These are phyloP conservation scores for Tothia fuscella DNA, from an alignment of 2,329 filamentous ascomycete species.

Conservation along the genomic window DNA sequence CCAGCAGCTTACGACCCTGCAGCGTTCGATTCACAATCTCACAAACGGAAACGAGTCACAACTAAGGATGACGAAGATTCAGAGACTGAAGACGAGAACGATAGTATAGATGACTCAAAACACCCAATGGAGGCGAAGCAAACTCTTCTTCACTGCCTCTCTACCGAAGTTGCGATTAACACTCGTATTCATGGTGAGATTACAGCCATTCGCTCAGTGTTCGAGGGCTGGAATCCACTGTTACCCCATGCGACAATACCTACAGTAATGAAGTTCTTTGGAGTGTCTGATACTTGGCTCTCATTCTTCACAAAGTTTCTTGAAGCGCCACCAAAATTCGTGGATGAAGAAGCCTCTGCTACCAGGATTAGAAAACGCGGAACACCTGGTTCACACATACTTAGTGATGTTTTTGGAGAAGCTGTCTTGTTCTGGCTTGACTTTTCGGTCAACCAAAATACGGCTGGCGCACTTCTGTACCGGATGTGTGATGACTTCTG, in stretches of 20 bases:
- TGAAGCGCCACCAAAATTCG: constrained; percentile 46
- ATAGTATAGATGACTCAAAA: not conserved
- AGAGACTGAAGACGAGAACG: constrained; percentile 17
- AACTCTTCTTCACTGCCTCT: constrained; percentile 43
- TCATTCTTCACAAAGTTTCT: constrained; percentile 28
- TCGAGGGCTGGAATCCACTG: constrained; percentile 24
- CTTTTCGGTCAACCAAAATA: constrained; percentile 48
- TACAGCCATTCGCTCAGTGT: constrained; percentile 45
- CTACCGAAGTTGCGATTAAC: constrained; percentile 43
- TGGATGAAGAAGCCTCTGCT: constrained; percentile 33
- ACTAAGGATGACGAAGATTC: constrained; percentile 16
- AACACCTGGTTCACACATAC: constrained; percentile 45
- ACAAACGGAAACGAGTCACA: not conserved
- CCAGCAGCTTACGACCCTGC: not conserved
- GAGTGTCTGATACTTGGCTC: constrained; percentile 17
- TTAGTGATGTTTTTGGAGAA: constrained; percentile 51
- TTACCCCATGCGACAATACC: constrained; percentile 19
- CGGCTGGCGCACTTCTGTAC: constrained; percentile 43
- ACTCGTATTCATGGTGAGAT: constrained; percentile 36
- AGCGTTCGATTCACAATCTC: not conserved
- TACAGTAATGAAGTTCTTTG: constrained; percentile 19
- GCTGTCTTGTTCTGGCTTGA: constrained; percentile 52
- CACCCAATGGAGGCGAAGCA: constrained; percentile 35
- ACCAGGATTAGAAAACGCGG: constrained; percentile 41
- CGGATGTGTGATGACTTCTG: constrained; percentile 54